These are phyloP conservation scores for Podaxis pistillaris DNA, from an alignment of 768 basidiomycete genomes.

Conservation along the genomic window DNA sequence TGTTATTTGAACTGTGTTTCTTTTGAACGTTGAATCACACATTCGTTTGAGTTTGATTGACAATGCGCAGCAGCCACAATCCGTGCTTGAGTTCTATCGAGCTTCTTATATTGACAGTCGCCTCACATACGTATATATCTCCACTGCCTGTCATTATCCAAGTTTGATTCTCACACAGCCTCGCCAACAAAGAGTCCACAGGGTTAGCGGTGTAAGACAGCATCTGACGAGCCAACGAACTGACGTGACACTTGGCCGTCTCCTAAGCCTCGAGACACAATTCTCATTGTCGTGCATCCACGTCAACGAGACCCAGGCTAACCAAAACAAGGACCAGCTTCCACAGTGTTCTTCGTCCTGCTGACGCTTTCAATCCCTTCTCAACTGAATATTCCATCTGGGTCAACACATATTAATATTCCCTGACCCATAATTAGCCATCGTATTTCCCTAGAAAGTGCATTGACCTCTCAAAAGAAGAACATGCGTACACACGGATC, in stretches of 20 bases:
- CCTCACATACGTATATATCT: too few species aligned
- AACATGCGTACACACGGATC: not conserved
- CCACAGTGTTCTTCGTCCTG: not conserved
- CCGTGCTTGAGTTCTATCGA: too few species aligned
- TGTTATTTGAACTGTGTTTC: not conserved
- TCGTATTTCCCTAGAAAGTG: not conserved
- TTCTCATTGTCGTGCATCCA: not conserved
- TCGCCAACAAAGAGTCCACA: too few species aligned
- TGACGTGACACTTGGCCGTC: not conserved
- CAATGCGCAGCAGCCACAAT: too few species aligned
- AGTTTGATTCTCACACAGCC: too few species aligned
- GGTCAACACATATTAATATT: not conserved
- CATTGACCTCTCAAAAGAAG: not conserved
- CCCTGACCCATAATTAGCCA: not conserved
- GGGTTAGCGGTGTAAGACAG: not conserved
- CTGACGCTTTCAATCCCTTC: not conserved
- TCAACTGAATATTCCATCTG: not conserved
- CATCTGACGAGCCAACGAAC: not conserved
- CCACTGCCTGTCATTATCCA: too few species aligned
- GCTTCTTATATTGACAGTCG: too few species aligned
- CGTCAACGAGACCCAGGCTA: not conserved
- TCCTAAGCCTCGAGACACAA: not conserved
- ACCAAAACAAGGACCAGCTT: not conserved
- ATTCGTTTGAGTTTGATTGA: too few species aligned
- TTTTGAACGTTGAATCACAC: too few species aligned